Evolutionary conservation across 108 stramenopile species (phyloP).

Genomic region (Skeletonema potamos): DNA sequence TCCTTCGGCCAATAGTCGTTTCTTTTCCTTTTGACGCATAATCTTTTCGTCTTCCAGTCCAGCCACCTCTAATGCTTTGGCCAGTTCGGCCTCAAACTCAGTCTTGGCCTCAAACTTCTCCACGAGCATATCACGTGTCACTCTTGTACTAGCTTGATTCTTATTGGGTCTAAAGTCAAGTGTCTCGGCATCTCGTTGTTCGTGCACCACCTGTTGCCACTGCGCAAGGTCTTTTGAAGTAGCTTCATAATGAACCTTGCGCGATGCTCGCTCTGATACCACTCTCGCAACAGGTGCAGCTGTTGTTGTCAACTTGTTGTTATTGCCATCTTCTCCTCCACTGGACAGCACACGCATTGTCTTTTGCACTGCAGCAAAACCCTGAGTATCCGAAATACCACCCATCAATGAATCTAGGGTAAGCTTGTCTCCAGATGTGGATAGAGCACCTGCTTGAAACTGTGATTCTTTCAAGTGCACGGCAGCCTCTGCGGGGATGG

Average conservation of each 20-base stretch:
- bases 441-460: conserved; percentile 23
- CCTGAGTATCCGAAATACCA: conserved; percentile 80
- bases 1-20: conserved; percentile 30
- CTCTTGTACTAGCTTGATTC: conserved; percentile 18
- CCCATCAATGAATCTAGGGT: conserved; percentile 88
- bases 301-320: conserved; percentile 51
- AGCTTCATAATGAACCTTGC: conserved; percentile 85
- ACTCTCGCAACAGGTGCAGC: conserved; percentile 72
- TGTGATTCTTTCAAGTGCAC: conserved; percentile 51
- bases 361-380: conserved; percentile 78
- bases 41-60: conserved; percentile 84
- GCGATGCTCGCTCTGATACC: conserved; percentile 79
- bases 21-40: conserved; percentile 64
- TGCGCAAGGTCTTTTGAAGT: conserved; percentile 68
- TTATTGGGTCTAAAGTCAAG: conserved; percentile 90
- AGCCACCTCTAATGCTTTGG: conserved; percentile 77
- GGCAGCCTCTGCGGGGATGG: conserved; percentile 41
- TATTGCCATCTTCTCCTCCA: conserved; percentile 1
- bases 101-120: conserved; percentile 86
- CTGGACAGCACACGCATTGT: conserved; percentile 57
- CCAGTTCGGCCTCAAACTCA: conserved; percentile 93
- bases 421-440: conserved; percentile 38
- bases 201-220: conserved; percentile 86
- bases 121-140: conserved; percentile 68
- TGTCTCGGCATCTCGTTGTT: conserved; percentile 90